Percentiles rank a stretch among this genome's conserved stretches.
These are phyloP conservation scores for Glycine tomentella DNA, from an alignment of 306 rosid species.

Conservation along the genomic window DNA sequence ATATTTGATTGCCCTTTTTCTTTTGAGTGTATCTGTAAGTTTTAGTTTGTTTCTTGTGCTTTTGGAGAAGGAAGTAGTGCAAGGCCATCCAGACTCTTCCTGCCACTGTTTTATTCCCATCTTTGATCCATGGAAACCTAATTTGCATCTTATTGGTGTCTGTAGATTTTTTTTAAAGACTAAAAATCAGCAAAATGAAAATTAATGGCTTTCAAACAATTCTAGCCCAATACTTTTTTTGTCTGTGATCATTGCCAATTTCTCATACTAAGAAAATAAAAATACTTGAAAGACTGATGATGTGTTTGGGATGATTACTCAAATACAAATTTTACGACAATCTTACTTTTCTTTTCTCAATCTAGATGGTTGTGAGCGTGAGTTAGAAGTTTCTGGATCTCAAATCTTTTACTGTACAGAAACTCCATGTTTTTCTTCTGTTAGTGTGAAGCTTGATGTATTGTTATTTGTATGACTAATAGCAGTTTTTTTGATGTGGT, in stretches of 20 bases:
- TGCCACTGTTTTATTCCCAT: not conserved
- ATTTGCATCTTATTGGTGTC: not conserved
- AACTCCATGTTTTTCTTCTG: not conserved
- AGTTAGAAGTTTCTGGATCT: conserved; percentile 8
- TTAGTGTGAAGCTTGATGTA: not conserved
- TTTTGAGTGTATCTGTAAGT: not conserved
- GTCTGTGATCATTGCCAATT: not conserved
- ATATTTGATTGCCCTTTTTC: not conserved
- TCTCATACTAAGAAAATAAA: not conserved
- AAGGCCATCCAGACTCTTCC: not conserved
- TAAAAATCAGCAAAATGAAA: conserved; percentile 8
- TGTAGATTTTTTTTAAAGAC: not conserved
- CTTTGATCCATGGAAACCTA: not conserved
- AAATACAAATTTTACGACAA: no score
- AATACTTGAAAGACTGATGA: not conserved
- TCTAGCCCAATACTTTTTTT: not conserved
- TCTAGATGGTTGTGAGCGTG: not conserved
- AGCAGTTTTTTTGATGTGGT: conserved; percentile 3
- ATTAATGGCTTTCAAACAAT: not conserved
- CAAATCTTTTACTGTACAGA: not conserved
- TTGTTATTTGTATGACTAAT: not conserved
- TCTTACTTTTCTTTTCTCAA: no score
- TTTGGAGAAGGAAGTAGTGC: not conserved
- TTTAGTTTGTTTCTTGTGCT: conserved; percentile 6
- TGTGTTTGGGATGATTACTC: not conserved